Evolutionary conservation across 257 asterid species (phyloP).

Genomic region (Nicotiana noctiflora): DNA sequence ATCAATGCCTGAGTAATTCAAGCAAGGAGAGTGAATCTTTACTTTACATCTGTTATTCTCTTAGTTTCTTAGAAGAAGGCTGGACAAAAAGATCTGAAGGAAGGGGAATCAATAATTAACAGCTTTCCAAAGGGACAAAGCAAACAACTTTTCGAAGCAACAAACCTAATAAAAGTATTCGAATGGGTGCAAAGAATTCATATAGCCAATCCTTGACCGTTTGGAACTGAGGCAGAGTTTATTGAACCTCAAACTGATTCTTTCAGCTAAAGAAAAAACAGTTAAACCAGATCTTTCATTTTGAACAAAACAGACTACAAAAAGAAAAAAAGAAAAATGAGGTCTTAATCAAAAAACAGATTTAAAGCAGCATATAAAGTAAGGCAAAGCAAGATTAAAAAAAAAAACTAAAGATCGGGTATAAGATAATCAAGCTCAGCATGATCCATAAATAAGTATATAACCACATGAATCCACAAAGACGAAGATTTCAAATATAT

Average conservation of each 20-base stretch:
- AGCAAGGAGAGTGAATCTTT: neutral
- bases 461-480: neutral
- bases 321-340: neutral
- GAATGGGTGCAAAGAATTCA: neutral
- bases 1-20: neutral
- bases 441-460: neutral
- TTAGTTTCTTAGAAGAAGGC: neutral
- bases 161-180: neutral
- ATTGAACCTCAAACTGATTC: neutral
- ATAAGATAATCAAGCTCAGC: neutral
- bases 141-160: neutral
- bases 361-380: neutral
- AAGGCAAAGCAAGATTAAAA: neutral
- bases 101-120: neutral
- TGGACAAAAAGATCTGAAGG: neutral
- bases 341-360: neutral
- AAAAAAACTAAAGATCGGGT: neutral
- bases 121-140: neutral
- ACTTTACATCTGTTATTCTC: neutral
- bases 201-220: neutral
- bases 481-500: neutral
- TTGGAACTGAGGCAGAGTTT: neutral
- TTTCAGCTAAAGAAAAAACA: neutral
- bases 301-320: neutral
- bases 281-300: neutral